phyloP scores from a whole-genome alignment of 768 basidiomycete species.

The Sarcodon aspratus region DNA sequence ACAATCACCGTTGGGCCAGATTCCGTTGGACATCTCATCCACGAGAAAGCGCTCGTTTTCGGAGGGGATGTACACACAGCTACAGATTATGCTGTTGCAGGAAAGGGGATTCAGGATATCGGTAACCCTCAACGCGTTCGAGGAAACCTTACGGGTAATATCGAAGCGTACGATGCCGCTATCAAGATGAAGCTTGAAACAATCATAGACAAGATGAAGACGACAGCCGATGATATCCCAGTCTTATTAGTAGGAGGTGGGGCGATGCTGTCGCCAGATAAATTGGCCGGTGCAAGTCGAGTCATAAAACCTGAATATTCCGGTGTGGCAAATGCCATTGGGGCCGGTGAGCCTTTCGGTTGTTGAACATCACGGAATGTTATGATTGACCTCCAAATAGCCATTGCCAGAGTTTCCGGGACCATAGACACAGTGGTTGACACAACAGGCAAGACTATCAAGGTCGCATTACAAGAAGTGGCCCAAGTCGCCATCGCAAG shows the following conservation, averaged over 20 bases:
- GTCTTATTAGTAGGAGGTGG: conserved; percentile 60
- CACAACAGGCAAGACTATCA: too few relatives aligned
- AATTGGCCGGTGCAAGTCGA: conserved; percentile 38
- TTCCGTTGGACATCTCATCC: conserved; percentile 48
- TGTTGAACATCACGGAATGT: too few relatives aligned
- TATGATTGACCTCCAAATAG: too few relatives aligned
- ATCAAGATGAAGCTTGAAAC: conserved; percentile 34
- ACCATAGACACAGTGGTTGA: too few relatives aligned
- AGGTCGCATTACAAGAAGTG: too few relatives aligned
- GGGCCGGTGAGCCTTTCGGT: conserved; percentile 21
- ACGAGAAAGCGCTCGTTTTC: conserved; percentile 39
- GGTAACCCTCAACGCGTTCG: conserved; percentile 14
- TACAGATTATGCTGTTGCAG: conserved; percentile 45
- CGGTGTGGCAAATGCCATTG: conserved; percentile 53
- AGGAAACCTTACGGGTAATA: conserved; percentile 9
- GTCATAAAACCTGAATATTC: conserved; percentile 38
- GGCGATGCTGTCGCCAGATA: conserved; percentile 41
- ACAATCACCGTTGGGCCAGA: conserved; percentile 49
- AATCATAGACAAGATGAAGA: conserved; percentile 55
- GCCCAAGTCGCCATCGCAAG: too few relatives aligned
- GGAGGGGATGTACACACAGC: conserved; percentile 47
- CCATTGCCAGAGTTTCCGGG: too few relatives aligned
- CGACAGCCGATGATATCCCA: conserved; percentile 40
- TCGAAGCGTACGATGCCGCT: conserved; percentile 24
- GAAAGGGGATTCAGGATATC: conserved; percentile 11